Base-by-base conservation (phyloP, 176 grass and related monocot species). In the Ensete glaucum region DNA sequence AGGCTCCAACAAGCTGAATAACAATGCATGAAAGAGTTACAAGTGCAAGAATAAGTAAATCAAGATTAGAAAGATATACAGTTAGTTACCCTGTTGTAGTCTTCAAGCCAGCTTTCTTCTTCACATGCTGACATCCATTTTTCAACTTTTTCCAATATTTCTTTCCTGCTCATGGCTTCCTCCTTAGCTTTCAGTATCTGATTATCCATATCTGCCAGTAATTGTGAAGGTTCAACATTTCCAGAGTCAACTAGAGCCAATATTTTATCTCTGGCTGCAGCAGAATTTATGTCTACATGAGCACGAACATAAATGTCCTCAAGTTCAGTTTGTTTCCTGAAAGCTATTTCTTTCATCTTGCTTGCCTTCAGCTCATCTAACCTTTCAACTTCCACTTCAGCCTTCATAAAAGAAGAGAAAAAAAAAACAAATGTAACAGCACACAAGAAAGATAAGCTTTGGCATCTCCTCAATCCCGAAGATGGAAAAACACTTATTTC, bases 41-140 rank as follows among this genome's bases (percentile, higher is more conserved):
- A 69, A n/a, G 29, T 17, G 49, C 57, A 60, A n/a, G 57, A 19
- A 60, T 60, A 4, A 82, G 6, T 34, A 62, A 52, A 84, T 51
- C n/a, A 14, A 62, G 72, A 81, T 53, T 73, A n/a, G 34, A 20
- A 11, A 23, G 53, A 51, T 24, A 62, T 13, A 17, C 55, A 68
- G 25, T 50, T 62, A 75, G 56, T 85, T 34, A 98, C 94, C 94
- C 79, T 82, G 69, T 78, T 93, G 63, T 91, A 98, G 82, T 98
- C 90, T 78, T 98, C 90, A 87, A 93, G 90, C 94, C 94, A 98
- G 82, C 84, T 98, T 80, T 98, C 94, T 79, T 98, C 94, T 82
- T 98, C 94, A 78, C 94, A 98, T 60, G 90, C 88, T 83, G 75
- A 73, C 84, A 98, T 87, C 90, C 90, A 98, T 78, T 80, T 91